Evolutionary conservation across 2,329 filamentous ascomycete species (phyloP), one percentile per base, ranked within the genome.

Genomic region (Colletotrichum truncatum): DNA sequence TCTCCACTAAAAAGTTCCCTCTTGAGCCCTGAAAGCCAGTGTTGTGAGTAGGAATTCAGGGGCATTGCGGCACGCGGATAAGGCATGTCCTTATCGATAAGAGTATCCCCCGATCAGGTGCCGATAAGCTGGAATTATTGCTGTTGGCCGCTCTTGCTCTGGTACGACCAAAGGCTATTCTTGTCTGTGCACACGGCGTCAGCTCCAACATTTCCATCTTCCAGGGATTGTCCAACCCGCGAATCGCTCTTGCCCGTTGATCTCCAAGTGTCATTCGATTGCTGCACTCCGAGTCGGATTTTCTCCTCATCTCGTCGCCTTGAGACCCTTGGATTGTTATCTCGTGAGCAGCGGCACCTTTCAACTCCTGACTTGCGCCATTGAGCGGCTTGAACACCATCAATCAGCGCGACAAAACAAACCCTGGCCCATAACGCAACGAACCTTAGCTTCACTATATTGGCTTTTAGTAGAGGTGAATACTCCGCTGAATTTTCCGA

Each of bases 161-260:
- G 39, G 39, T 30, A 48, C 48, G 18, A 46, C 39, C 49, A 26
- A 38, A 64, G 32, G 23, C 34, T 54, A 41, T 28, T 41, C 39
- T 39, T 28, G 48, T 55, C 49, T 65, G 57, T 62, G 57, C 57
- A 56, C 62, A 16, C 28, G 32, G 41, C 30, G 46, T 49, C 57
- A 66, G 63, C 49, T 66, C 49, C 34, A 62, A 58, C 52, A 59
- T 48, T 59, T 66, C 36, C 63, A 51, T 41, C 52, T 41, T 57
- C 36, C 53, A 59, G 60, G 64, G 64, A 64, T 54, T 21, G 53
- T 52, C 30, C 28, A 32, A 63, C n/a, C 41, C 10, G 16, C 11
- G 39, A 45, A 39, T 43, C 49, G 16, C 16, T 55, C 48, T 61
- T 34, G 25, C 23, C 43, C 32, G 26, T 23, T 34, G 54, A 34